These are phyloP conservation scores for Isatis lusitanica DNA, from an alignment of 441 rosid genomes.

Conservation along the genomic window DNA sequence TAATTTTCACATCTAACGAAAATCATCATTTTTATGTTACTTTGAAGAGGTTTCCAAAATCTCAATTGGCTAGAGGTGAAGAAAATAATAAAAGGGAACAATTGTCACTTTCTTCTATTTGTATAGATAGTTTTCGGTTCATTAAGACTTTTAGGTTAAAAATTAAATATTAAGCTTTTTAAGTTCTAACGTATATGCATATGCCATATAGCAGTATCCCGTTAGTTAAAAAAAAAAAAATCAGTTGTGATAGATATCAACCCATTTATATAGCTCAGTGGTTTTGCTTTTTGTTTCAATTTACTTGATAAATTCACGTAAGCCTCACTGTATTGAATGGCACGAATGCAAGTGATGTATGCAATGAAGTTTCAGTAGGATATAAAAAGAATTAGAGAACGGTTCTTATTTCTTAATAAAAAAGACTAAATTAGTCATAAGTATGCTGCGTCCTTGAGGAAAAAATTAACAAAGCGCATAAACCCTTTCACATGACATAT, in stretches of 20 bases:
- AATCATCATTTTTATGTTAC: too few species aligned
- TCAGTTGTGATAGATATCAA: neutral
- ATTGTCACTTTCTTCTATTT: too few species aligned
- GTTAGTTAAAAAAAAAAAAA: neutral
- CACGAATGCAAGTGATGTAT: neutral
- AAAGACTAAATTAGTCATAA: neutral
- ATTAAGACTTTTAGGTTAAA: neutral
- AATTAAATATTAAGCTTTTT: neutral
- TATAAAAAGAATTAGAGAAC: neutral
- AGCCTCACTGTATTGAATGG: neutral
- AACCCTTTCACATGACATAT: neutral
- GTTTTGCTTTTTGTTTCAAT: neutral
- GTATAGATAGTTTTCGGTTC: too few species aligned
- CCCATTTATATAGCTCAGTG: neutral
- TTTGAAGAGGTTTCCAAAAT: too few species aligned
- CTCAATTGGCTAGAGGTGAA: too few species aligned
- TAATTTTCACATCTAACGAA: too few species aligned
- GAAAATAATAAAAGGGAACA: too few species aligned
- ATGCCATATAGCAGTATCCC: neutral
- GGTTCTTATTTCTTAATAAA: neutral
- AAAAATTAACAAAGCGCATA: neutral
- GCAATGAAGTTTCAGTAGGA: conserved; percentile 3
- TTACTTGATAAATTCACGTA: neutral
- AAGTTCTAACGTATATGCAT: neutral
- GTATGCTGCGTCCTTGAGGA: neutral